Evolutionary conservation across 2,329 filamentous ascomycete genomes (phyloP).

Genomic region (Aspergillus vadensis): DNA sequence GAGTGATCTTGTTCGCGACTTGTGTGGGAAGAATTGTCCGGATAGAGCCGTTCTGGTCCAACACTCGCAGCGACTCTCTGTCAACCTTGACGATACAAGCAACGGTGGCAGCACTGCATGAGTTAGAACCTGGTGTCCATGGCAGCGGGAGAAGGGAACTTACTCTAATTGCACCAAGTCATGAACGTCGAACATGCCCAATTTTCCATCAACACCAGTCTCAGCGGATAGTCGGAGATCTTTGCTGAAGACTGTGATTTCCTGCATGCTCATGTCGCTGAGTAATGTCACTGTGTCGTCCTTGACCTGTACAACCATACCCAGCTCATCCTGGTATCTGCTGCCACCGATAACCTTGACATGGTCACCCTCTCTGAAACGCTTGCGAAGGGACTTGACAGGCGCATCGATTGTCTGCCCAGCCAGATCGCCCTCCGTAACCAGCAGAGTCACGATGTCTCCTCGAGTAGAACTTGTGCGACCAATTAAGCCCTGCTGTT

Average conservation of each 20-base stretch:
- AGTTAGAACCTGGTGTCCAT: constrained; percentile 29
- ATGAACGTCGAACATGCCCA: constrained; percentile 89
- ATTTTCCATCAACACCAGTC: constrained; percentile 75
- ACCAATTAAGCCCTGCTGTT: constrained; percentile 88
- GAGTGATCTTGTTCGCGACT: constrained; percentile 84
- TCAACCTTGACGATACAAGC: constrained; percentile 95
- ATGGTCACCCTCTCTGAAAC: constrained; percentile 91
- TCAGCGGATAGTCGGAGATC: constrained; percentile 92
- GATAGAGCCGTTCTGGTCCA: constrained; percentile 86
- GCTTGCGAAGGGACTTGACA: constrained; percentile 86
- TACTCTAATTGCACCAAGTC: constrained; percentile 91
- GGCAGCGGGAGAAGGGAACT: constrained; percentile 33
- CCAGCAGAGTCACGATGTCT: constrained; percentile 86
- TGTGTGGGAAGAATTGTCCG: constrained; percentile 86
- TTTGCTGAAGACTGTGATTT: constrained; percentile 97
- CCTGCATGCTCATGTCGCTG: constrained; percentile 87
- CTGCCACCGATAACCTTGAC: constrained; percentile 98
- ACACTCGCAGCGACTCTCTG: constrained; percentile 81
- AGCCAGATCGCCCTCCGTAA: constrained; percentile 77
- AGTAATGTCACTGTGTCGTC: constrained; percentile 91
- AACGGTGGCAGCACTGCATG: constrained; percentile 72
- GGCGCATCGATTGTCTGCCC: constrained; percentile 91
- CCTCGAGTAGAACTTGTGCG: constrained; percentile 82
- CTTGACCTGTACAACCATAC: constrained; percentile 91
- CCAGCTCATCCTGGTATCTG: constrained; percentile 90